Base-by-base conservation (phyloP, 805 yeast species). In the Ogataea chonburiensis region DNA sequence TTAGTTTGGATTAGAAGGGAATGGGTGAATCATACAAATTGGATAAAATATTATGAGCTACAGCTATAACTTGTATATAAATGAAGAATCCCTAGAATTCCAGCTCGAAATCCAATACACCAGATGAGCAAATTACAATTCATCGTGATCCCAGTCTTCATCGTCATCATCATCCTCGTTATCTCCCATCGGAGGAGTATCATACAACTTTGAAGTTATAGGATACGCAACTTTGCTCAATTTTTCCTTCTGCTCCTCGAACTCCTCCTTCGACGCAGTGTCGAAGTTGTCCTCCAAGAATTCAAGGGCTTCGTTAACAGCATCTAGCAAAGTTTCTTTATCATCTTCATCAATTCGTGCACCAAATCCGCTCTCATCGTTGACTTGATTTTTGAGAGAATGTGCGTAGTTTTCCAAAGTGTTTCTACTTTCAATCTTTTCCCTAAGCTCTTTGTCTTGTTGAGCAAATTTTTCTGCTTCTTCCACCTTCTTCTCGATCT, bases 401-500 rank as follows among this genome's bases (percentile, higher is more conserved):
- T 82, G 86, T 44, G 94, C 91, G 61, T 86, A 88, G 66, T 87
- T 85, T 70, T 89, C 97, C 49, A 89, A 75, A 29, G 74, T 70
- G 69, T 87, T 89, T 73, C 87, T 86, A 45, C 95, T 79, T 70
- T 84, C 94, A 55, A 91, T 81, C 74, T 86, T 86, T 44, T 77
- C 77, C 60, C 89, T 84, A 43, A 86, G 73, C 53, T 76, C 80
- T 52, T 80, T 81, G 67, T 91, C 98, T 66, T 88, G 94, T 55
- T 85, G 87, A 50, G 95, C 95, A 57, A 70, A 91, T 70, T 85
- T 83, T 68, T 88, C 98, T 53, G 97, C 97, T 61, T 91, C 98
- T 60, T 80, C 93, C 47, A 91, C 96, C 96, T 91, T 91, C 70
- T 91, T 86, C 56, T 91, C 97, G 56, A 91, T 89, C 47, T 88